Base-by-base conservation (phyloP, 2,329 filamentous ascomycete genomes). In the Aspergillus pseudonomiae region DNA sequence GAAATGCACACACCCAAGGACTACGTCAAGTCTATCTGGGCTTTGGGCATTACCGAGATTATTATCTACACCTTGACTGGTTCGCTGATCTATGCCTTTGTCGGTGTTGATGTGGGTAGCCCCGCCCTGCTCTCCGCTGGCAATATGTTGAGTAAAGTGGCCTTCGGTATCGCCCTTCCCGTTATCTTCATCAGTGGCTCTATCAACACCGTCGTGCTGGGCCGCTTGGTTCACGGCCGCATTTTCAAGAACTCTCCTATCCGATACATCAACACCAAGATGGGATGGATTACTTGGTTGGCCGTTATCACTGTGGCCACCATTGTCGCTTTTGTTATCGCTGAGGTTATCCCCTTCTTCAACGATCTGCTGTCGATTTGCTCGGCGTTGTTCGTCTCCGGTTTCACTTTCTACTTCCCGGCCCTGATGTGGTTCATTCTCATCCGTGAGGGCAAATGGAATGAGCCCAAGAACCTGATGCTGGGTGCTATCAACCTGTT, bases 341-440 rank as follows among this genome's bases (percentile, higher is more conserved):
- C 91, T 5, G 90, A 94, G 75, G 89, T 93, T 52, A 94, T 94
- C 71, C 92, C 92, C 0, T 94, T 95, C 83, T 96, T 96, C 81
- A 89, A 86, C 11, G 92, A 91, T 62, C 80, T 83, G 67, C 75
- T 84, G 6, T 75, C 74, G 10, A 73, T 80, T 63, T 77, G 75
- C 57, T 79, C 77, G 9, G 92, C 91, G 3, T 85, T 95, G 1
- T 94, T 95, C 73, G 91, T 95, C 77, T 92, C 89, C 70, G 93
- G 93, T 58, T 96, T 96, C 82, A 94, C 94, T 74, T 96, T 95
- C 82, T 96, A 85, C 55, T 71, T 88, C 39, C 79, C 83, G 1
- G 85, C 85, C 41, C 78, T 79, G 64, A 71, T 74, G 73, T 75
- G 73, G 73, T 74, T 74, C 61, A 68, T 71, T 19, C 67, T 75